Evolutionary conservation across 2,329 filamentous ascomycete genomes (phyloP).

Genomic region (Fusarium beomiforme): DNA sequence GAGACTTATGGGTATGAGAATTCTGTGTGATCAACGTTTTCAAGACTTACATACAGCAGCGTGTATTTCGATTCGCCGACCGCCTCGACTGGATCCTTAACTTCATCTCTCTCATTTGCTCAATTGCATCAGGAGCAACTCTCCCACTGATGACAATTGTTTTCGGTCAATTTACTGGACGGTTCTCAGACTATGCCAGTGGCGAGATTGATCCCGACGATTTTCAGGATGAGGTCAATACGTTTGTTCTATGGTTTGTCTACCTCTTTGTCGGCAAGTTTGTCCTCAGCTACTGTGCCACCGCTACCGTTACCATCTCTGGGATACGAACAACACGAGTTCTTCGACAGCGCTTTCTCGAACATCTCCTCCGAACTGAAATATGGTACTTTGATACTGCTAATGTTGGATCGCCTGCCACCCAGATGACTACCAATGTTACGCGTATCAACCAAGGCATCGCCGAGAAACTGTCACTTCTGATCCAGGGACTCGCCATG

Average conservation of each 20-base stretch:
- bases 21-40: rapidly evolving
- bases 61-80: conserved; percentile 31
- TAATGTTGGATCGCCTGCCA: conserved; percentile 33
- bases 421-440: conserved; percentile 50
- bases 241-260: conserved; percentile 28
- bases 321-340: conserved; percentile 27
- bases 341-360: conserved; percentile 15
- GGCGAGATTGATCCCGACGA: not conserved
- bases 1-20: conserved; percentile 13
- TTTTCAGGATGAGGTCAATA: conserved; percentile 12
- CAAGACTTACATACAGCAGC: not conserved
- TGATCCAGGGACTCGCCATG: conserved; percentile 50
- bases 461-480: conserved; percentile 50
- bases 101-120: conserved; percentile 12
- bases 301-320: conserved; percentile 1
- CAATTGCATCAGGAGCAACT: conserved; percentile 16
- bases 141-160: conserved; percentile 29
- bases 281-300: conserved; percentile 21
- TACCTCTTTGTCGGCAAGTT: conserved; percentile 31
- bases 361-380: conserved; percentile 24
- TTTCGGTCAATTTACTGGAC: conserved; percentile 24
- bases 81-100: conserved; percentile 26
- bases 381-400: conserved; percentile 30
- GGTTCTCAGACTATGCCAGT: conserved; percentile 20
- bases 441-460: conserved; percentile 53